Evolutionary conservation across 2,329 filamentous ascomycete species (phyloP), one percentile per base, ranked within the genome.

Genomic region (Aspergillus sojae): DNA sequence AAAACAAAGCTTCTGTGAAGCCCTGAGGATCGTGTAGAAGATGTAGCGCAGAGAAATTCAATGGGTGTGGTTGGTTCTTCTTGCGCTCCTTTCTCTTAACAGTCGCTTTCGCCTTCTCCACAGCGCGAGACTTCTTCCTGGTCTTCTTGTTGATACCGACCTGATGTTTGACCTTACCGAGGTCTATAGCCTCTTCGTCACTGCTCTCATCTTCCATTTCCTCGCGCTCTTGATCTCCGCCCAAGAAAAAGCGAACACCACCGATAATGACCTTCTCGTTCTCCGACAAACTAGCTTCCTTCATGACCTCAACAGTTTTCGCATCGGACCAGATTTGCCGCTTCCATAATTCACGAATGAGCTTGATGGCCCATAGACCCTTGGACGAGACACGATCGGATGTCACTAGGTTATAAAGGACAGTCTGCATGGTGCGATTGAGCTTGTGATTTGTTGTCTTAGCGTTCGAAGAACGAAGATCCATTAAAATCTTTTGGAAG

Each of bases 241-340:
- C 95, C 0, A 99, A 84, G 82, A 99, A 99, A 83, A 98, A 99
- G 28, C 93, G 88, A 16, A 96, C 92, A 52, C 92, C 94, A 19
- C 93, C 92, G 6, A 91, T 84, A 30, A 95, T 88, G 4, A 98
- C 93, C 80, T 99, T 99, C 71, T 96, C 92, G 70, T 97, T 96
- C 58, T 97, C 91, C 4, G 92, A 89, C 62, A 99, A 81, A 60
- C 90, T 89, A 0, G 94, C 93, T 79, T 97, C 91, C 80, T 96
- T 96, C 94, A 99, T 98, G 68, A 98, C 92, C 73, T 97, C 93
- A n/a, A 98, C 95, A 0, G 94, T 89, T 77, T 94, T 95, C 2
- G 93, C 88, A 72, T 99, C 95, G 11, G 91, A 93, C 95, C 95
- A 99, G 67, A 98, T 89, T 71, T 97, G 94, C 54, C 94, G 87